Base-by-base conservation (phyloP, 2,329 filamentous ascomycete species). In the Endoconidiophora laricicola region DNA sequence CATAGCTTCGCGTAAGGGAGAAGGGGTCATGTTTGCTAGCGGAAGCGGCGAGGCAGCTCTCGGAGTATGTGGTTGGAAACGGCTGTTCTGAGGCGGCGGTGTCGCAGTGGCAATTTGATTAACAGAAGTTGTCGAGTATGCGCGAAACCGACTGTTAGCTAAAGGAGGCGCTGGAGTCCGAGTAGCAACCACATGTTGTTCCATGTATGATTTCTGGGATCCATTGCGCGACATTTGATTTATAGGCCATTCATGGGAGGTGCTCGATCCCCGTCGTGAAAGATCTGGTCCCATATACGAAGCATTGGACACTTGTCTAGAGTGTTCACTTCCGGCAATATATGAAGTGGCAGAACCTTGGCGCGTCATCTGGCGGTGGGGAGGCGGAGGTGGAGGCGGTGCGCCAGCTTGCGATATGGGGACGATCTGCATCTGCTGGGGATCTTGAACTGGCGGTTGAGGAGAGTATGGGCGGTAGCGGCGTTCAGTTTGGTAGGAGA, bases 1-100 rank as follows among this genome's bases (percentile, higher is more conserved):
- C 87, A 98, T 98, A 1, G 91, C 91, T 62, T 88, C 86, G 53
- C 91, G 76, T 2, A 98, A 68, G 0, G 91, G 91, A 2, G 91
- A 96, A 1, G 91, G 91, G 0, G 91, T 98, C 62, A 85, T 69
- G 1, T 78, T 79, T 4, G 86, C 87, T 3, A 78, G 78, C 2
- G 80, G 81, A 36, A 69, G 71, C 0, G 82, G 81, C 1, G 83
- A 85, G 5, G 70, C 69, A 55, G 63, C 71, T 54, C 74, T 66
- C 1, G 78, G 74, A 1, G 73, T 79, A 49, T 73, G 67, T 50
- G 74, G 57, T 9, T 44, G 38, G 20, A 52, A 48, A 9, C 45
- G 50, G 20, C 24, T 23, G 39, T 38, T 41, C n/a, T 50, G 49
- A 23, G 42, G 43, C 18, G 49, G 36, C 6, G 36, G 48, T 10